Conservation (phyloP, 176 grass and related monocot genomes). For the Oryza longistaminata region DNA sequence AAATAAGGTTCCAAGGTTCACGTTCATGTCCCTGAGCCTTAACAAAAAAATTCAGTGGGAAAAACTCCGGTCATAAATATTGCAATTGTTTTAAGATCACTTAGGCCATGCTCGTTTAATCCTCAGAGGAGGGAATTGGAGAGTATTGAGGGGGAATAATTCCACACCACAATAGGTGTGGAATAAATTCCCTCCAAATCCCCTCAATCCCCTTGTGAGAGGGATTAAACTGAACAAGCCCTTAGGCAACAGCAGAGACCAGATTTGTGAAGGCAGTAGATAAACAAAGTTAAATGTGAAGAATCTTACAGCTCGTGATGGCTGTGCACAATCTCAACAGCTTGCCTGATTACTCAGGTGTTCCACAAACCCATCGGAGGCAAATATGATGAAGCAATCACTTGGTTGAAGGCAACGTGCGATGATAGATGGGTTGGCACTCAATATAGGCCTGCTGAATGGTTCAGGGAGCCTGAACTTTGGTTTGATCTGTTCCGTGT, state of each 20-base stretch:
- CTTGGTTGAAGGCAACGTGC: slow-evolving; percentile 63
- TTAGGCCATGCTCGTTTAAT: background rate
- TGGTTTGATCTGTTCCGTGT: slow-evolving; percentile 75
- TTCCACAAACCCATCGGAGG: slow-evolving; percentile 95
- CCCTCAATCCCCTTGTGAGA: no score
- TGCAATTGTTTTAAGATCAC: background rate
- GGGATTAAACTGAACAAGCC: no score
- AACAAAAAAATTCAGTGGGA: background rate
- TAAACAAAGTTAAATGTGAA: background rate
- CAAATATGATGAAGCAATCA: slow-evolving; percentile 87
- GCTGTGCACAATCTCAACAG: slow-evolving; percentile 85
- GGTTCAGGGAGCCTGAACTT: slow-evolving; percentile 87
- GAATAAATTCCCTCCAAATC: no score
- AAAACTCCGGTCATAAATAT: background rate
- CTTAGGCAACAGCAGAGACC: background rate
- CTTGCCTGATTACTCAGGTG: slow-evolving; percentile 84
- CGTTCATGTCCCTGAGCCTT: background rate
- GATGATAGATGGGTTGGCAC: slow-evolving; percentile 64
- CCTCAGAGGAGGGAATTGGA: no score
- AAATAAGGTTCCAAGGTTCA: background rate
- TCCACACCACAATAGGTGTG: no score
- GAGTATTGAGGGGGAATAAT: no score
- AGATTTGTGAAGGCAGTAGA: background rate
- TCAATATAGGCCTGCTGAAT: slow-evolving; percentile 71
- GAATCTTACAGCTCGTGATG: slow-evolving; percentile 77